A percentile compares a stretch with the other conserved stretches of the same genome.
phyloP scores from a whole-genome alignment of 176 grass and related monocot species.

The Bromus sterilis region DNA sequence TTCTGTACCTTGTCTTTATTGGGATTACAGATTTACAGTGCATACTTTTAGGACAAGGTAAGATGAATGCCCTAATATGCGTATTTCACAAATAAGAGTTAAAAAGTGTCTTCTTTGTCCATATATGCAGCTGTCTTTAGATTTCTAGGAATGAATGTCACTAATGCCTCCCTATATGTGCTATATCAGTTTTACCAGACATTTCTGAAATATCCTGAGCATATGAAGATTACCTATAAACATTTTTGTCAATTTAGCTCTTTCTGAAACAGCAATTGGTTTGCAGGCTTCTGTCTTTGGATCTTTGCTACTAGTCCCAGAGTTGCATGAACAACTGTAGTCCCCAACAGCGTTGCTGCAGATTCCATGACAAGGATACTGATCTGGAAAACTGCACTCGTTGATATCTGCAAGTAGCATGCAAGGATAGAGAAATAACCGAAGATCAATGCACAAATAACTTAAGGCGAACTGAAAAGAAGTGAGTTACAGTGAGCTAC shows the following conservation, averaged over 20 bases:
- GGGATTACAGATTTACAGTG: neutral
- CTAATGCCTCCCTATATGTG: neutral
- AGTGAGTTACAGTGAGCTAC: neutral
- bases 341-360: neutral
- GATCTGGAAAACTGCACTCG: neutral
- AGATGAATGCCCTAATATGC: neutral
- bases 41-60: neutral
- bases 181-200: neutral
- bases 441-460: neutral
- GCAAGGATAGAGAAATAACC: neutral
- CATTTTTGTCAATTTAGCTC: slow-evolving; percentile 22
- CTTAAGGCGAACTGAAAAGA: neutral
- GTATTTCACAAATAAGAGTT: neutral
- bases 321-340: neutral
- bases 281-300: slow-evolving; percentile 1
- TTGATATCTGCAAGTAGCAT: slow-evolving; percentile 2
- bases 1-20: neutral
- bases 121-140: neutral
- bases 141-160: neutral
- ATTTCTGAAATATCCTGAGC: neutral
- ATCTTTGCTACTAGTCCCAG: neutral
- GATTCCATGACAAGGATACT: slow-evolving; percentile 6
- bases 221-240: slow-evolving; percentile 33
- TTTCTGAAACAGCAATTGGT: neutral
- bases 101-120: neutral